Percentiles rank a stretch among this genome's conserved stretches.
phyloP scores from a whole-genome alignment of 2,329 filamentous ascomycete genomes.

The Leptosphaerulina australis region DNA sequence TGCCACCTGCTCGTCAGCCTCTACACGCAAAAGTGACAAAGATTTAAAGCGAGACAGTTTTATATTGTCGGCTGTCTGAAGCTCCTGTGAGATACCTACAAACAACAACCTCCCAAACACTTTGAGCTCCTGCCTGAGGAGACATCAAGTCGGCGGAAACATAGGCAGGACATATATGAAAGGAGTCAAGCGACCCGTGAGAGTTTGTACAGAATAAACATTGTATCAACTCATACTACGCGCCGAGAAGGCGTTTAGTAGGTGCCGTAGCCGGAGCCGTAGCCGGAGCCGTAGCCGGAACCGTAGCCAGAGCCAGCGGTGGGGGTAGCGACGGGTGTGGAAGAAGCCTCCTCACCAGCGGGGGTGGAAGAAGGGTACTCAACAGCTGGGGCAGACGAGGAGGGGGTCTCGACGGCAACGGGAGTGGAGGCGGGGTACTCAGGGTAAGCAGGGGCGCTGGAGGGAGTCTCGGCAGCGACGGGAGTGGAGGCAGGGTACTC shows the following conservation, averaged over 20 bases:
- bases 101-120: constrained; percentile 25
- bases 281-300: constrained; percentile 27
- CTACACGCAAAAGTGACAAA: constrained; percentile 2
- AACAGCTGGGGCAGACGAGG: constrained; percentile 9
- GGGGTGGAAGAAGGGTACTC: constrained; percentile 16
- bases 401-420: constrained; percentile 17
- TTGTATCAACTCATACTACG: constrained; percentile 27
- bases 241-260: constrained; percentile 27
- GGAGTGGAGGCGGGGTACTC: constrained; percentile 13
- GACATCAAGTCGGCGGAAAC: constrained; percentile 27
- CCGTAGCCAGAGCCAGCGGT: constrained; percentile 20
- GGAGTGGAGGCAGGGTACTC: constrained; percentile 15
- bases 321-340: constrained; percentile 21
- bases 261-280: constrained; percentile 28
- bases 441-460: not conserved
- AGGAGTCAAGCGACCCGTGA: constrained; percentile 30
- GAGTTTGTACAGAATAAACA: constrained; percentile 25
- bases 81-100: constrained; percentile 21
- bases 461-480: constrained; percentile 3
- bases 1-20: constrained; percentile 6
- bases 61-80: constrained; percentile 18
- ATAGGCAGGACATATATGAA: constrained; percentile 36
- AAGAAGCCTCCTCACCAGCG: constrained; percentile 18
- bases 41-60: constrained; percentile 17
- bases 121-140: constrained; percentile 29